Conservation (phyloP, 345 rosid species). For the Adansonia digitata region DNA sequence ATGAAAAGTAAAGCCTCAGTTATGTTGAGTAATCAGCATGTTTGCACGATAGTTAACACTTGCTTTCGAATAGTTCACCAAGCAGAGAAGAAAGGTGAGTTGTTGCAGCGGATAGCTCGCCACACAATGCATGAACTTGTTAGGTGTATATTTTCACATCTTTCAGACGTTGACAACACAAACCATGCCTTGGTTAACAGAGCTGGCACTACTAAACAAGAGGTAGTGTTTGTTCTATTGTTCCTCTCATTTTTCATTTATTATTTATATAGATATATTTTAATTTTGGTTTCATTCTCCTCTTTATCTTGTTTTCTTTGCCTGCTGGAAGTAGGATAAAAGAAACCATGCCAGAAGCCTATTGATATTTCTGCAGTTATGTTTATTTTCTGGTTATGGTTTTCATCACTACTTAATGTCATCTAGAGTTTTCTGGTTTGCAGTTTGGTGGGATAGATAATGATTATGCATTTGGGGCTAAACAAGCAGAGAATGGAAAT, state of each 20-base stretch:
- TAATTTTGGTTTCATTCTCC: neutral
- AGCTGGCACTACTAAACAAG: constrained; percentile 46
- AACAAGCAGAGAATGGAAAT: constrained; percentile 70
- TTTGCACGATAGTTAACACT: constrained; percentile 91
- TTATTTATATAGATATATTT: neutral
- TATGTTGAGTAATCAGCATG: constrained; percentile 92
- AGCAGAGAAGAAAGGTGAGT: constrained; percentile 73
- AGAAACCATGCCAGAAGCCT: neutral
- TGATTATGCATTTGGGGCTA: constrained; percentile 71
- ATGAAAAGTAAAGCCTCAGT: constrained; percentile 90
- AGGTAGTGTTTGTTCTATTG: constrained; percentile 39
- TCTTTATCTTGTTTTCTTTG: neutral
- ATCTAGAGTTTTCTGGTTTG: constrained; percentile 11
- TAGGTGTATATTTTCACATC: constrained; percentile 88
- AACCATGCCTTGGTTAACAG: constrained; percentile 73
- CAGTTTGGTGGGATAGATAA: constrained; percentile 69
- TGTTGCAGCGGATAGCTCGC: constrained; percentile 84
- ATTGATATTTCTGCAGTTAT: neutral
- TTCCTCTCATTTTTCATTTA: neutral
- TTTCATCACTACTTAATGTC: neutral
- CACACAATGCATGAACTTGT: constrained; percentile 91
- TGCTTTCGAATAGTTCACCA: constrained; percentile 98
- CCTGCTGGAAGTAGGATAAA: constrained; percentile 6
- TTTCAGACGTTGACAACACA: constrained; percentile 71
- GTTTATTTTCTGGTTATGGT: constrained; percentile 11